These are phyloP conservation scores for Phaffia rhodozyma DNA, from an alignment of 1,284 basidiomycete genomes.

Conservation along the genomic window DNA sequence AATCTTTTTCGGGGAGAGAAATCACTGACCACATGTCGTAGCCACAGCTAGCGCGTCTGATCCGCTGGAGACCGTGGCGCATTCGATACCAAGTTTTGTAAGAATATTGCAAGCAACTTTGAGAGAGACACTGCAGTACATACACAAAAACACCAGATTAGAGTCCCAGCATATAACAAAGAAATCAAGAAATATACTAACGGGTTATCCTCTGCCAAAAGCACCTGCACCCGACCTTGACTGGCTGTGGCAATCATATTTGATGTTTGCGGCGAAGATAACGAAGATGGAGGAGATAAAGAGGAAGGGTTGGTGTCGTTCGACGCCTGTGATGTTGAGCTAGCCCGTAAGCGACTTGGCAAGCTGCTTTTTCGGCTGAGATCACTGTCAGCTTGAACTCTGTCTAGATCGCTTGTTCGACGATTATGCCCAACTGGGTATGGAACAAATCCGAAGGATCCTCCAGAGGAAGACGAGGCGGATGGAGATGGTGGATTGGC, in stretches of 20 bases:
- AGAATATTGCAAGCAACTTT: slow-evolving; percentile 10
- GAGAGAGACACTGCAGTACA: slow-evolving; percentile 19
- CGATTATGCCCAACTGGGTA: slow-evolving; percentile 1
- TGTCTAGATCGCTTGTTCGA: slow-evolving; percentile 14
- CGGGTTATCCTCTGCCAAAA: slow-evolving; percentile 95
- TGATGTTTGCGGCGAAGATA: slow-evolving; percentile 6
- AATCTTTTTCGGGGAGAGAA: neutral
- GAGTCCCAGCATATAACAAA: slow-evolving; percentile 45
- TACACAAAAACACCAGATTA: slow-evolving; percentile 41
- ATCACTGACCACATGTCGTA: slow-evolving; percentile 78
- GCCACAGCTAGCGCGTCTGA: slow-evolving; percentile 93
- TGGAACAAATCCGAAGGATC: neutral
- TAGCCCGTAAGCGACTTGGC: slow-evolving; percentile 17
- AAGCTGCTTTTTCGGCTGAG: slow-evolving; percentile 11
- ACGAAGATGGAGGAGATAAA: slow-evolving; percentile 20
- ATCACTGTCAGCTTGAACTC: slow-evolving; percentile 10
- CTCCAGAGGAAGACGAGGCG: slow-evolving; percentile 11
- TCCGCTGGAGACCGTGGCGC: slow-evolving; percentile 86
- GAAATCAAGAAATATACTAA: neutral
- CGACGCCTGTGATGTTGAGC: slow-evolving; percentile 23
- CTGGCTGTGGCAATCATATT: slow-evolving; percentile 45
- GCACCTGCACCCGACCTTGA: slow-evolving; percentile 51
- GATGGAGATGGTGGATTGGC: slow-evolving; percentile 12
- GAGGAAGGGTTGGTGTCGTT: slow-evolving; percentile 22
- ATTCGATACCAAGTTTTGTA: slow-evolving; percentile 29